Percentiles rank a stretch among this genome's conserved stretches.
phyloP scores from a whole-genome alignment of 768 basidiomycete genomes.

The Phylloporus sp. region DNA sequence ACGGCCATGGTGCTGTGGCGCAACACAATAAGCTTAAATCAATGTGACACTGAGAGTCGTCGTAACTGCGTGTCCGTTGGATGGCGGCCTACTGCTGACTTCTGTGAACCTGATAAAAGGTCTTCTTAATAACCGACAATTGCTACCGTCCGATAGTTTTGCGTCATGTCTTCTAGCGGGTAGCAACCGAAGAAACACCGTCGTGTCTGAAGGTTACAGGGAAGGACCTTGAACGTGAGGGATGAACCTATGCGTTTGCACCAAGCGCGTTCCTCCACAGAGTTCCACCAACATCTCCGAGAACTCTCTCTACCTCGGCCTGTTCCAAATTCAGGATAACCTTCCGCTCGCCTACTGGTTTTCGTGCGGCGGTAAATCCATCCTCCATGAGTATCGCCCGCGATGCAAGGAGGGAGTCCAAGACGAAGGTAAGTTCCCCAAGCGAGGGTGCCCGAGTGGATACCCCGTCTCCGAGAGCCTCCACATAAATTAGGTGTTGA shows the following conservation, averaged over 20 bases:
- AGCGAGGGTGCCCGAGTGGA: constrained; percentile 54
- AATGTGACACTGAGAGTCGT: background rate
- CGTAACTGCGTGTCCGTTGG: background rate
- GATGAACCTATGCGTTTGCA: constrained; percentile 4
- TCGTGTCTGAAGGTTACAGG: background rate
- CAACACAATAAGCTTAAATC: background rate
- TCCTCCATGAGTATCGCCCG: constrained; percentile 75
- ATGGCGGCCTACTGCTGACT: background rate
- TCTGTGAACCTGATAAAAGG: background rate
- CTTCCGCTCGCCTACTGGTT: constrained; percentile 60
- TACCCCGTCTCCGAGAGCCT: constrained; percentile 58
- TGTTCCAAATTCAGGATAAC: constrained; percentile 83
- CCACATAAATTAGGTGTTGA: constrained; percentile 71
- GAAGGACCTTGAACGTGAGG: background rate
- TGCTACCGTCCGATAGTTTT: background rate
- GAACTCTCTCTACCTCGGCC: constrained; percentile 77
- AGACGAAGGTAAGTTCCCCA: constrained; percentile 62
- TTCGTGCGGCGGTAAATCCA: constrained; percentile 48
- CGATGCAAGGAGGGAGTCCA: constrained; percentile 74
- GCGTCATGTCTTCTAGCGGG: background rate
- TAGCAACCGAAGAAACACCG: background rate
- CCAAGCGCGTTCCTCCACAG: constrained; percentile 56
- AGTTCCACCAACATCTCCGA: constrained; percentile 74
- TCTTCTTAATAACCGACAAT: background rate
- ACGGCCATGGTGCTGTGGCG: background rate